phyloP scores from a whole-genome alignment of 1,284 basidiomycete species.

The Irpex sp. region DNA sequence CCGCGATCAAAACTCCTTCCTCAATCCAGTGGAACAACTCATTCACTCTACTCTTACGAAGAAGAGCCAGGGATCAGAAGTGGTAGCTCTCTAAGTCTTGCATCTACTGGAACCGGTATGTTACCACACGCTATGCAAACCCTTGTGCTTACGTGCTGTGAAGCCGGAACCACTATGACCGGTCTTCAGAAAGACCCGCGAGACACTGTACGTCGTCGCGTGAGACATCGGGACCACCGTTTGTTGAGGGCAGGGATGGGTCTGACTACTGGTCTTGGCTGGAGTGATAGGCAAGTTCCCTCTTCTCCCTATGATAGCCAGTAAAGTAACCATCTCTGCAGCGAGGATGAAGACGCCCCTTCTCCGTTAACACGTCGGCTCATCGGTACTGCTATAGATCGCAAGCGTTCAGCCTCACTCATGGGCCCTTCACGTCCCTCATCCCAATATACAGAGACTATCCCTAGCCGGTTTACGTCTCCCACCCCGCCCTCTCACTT shows the following conservation, averaged over 20 bases:
- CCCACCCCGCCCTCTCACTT: slow-evolving; percentile 11
- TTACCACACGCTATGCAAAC: not conserved
- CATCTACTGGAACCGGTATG: slow-evolving; percentile 18
- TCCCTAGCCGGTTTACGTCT: slow-evolving; percentile 10
- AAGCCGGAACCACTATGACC: slow-evolving; percentile 44
- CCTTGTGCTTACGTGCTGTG: not conserved
- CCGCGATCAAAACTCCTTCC: slow-evolving; percentile 66
- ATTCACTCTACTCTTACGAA: slow-evolving; percentile 17
- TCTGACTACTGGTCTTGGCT: slow-evolving; percentile 76
- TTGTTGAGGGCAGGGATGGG: slow-evolving; percentile 69
- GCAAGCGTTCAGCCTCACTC: slow-evolving; percentile 28
- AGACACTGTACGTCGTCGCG: slow-evolving; percentile 58
- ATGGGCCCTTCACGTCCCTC: slow-evolving; percentile 16
- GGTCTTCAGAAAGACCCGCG: slow-evolving; percentile 60
- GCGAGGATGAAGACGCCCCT: slow-evolving; percentile 80
- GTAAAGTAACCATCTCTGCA: slow-evolving; percentile 22
- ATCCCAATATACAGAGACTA: slow-evolving; percentile 1
- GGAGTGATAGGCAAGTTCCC: slow-evolving; percentile 69
- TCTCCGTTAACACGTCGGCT: slow-evolving; percentile 67
- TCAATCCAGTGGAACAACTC: slow-evolving; percentile 14
- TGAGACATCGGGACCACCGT: slow-evolving; percentile 70
- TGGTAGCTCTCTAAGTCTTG: slow-evolving; percentile 26
- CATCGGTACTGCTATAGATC: slow-evolving; percentile 53
- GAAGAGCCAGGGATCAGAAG: slow-evolving; percentile 14
- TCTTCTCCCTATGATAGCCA: not conserved